Percentiles rank a stretch among this genome's conserved stretches.
phyloP scores from a whole-genome alignment of 1,284 basidiomycete genomes.

The Sanghuangporus sanghuang region DNA sequence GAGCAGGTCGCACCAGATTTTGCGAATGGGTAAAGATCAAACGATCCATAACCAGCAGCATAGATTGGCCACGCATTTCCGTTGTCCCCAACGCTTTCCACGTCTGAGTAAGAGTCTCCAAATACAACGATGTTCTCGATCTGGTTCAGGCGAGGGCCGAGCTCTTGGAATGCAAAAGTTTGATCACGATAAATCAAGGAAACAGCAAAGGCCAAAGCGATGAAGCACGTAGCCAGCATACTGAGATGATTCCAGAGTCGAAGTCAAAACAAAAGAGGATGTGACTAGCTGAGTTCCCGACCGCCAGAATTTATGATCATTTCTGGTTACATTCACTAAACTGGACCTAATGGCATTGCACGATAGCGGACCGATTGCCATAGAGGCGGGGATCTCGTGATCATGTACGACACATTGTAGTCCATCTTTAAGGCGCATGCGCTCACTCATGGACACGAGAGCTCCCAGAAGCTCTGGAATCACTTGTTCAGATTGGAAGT shows the following conservation, averaged over 20 bases:
- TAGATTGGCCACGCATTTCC: slow-evolving; percentile 40
- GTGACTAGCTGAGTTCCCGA: too few relatives aligned
- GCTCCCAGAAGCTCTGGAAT: background rate
- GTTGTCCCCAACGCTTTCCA: slow-evolving; percentile 30
- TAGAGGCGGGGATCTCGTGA: background rate
- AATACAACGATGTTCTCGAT: slow-evolving; percentile 41
- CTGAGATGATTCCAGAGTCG: background rate
- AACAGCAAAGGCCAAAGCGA: background rate
- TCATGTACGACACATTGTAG: background rate
- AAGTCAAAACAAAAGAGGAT: too few relatives aligned
- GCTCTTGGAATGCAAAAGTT: background rate
- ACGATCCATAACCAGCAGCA: slow-evolving; percentile 34
- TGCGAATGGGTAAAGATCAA: slow-evolving; percentile 38
- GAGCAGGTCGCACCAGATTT: slow-evolving; percentile 41
- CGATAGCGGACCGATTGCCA: background rate
- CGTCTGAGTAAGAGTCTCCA: slow-evolving; percentile 43
- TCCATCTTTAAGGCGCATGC: background rate
- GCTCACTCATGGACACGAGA: background rate
- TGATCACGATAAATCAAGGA: background rate
- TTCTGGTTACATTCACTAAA: background rate
- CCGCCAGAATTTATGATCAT: too few relatives aligned
- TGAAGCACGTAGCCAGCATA: background rate
- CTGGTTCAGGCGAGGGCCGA: slow-evolving; percentile 25
- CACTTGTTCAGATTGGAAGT: too few relatives aligned
- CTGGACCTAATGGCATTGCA: background rate